Conservation (phyloP, 139 green algal genomes). For the Zygnema circumcarinatum region DNA sequence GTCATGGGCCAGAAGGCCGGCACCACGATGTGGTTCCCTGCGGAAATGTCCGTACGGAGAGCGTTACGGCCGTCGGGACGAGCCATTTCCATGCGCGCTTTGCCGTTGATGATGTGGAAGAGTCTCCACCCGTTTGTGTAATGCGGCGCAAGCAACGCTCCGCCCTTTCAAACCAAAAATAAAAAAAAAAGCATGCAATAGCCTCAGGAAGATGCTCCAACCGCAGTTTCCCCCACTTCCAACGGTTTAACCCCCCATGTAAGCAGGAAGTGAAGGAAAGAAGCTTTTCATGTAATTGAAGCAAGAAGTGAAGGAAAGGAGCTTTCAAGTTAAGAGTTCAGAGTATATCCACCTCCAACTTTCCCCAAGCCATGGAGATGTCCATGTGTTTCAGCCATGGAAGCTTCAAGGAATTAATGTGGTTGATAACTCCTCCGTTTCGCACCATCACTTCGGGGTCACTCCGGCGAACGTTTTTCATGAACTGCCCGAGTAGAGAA, state of each 20-base stretch:
- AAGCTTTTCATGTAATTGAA: too few relatives aligned
- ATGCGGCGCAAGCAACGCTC: background rate
- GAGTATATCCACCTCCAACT: background rate
- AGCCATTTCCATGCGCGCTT: background rate
- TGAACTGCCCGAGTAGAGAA: background rate
- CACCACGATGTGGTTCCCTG: background rate
- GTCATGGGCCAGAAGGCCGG: background rate
- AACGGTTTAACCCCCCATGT: too few relatives aligned
- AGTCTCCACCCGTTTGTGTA: background rate
- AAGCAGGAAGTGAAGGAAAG: too few relatives aligned
- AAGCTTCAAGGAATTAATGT: background rate
- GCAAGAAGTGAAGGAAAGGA: too few relatives aligned
- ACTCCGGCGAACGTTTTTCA: background rate
- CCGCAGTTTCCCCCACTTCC: too few relatives aligned
- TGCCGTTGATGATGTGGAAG: constrained; percentile 14
- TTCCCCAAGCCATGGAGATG: background rate
- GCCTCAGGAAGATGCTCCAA: too few relatives aligned
- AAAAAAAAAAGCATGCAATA: constrained; percentile 3
- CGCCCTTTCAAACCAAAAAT: background rate
- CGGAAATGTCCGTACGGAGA: background rate
- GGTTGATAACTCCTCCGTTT: background rate
- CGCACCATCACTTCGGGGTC: background rate
- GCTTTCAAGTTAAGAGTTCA: too few relatives aligned
- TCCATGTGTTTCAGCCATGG: background rate
- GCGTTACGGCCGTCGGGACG: background rate